Percentiles rank a stretch among this genome's conserved stretches.
Evolutionary conservation across 768 basidiomycete genomes (phyloP).

Genomic region (Suillus occidentalis): DNA sequence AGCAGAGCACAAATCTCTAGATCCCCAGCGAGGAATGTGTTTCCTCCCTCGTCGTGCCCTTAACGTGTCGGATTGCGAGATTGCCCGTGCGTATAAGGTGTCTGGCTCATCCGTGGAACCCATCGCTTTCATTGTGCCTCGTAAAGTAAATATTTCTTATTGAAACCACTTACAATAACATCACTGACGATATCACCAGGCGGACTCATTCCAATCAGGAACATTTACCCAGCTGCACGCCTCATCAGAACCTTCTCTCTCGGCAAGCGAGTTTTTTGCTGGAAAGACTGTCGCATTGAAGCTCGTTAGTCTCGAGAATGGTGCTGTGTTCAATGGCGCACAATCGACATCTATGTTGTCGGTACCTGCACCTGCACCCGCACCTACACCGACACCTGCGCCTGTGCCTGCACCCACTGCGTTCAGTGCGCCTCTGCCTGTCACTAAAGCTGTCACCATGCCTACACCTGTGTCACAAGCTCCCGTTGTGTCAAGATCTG

Average conservation of each 20-base stretch:
- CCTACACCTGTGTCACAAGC: slow-evolving; percentile 13
- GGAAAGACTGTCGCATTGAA: slow-evolving; percentile 82
- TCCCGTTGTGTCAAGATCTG: too few species aligned
- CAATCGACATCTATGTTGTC: slow-evolving; percentile 17
- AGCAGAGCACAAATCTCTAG: slow-evolving; percentile 83
- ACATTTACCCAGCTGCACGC: slow-evolving; percentile 95
- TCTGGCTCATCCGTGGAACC: slow-evolving; percentile 75
- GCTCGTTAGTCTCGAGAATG: slow-evolving; percentile 77
- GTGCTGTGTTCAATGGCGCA: slow-evolving; percentile 40
- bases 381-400: slow-evolving; percentile 31
- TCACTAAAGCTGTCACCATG: too few species aligned
- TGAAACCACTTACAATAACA: background rate
- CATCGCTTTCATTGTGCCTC: slow-evolving; percentile 92
- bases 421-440: slow-evolving; percentile 24
- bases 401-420: slow-evolving; percentile 28
- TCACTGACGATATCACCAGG: slow-evolving; percentile 38
- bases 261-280: slow-evolving; percentile 83
- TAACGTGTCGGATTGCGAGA: slow-evolving; percentile 89
- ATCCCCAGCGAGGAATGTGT: slow-evolving; percentile 96
- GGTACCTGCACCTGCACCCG: slow-evolving; percentile 22
- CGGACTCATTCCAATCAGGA: slow-evolving; percentile 96
- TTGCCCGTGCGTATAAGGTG: slow-evolving; percentile 92
- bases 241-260: slow-evolving; percentile 75
- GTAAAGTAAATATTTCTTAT: slow-evolving; percentile 59
- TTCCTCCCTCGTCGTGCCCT: slow-evolving; percentile 93